Evolutionary conservation across 1,284 basidiomycete species (phyloP).

Genomic region (Sanguinoderma infundibulare): DNA sequence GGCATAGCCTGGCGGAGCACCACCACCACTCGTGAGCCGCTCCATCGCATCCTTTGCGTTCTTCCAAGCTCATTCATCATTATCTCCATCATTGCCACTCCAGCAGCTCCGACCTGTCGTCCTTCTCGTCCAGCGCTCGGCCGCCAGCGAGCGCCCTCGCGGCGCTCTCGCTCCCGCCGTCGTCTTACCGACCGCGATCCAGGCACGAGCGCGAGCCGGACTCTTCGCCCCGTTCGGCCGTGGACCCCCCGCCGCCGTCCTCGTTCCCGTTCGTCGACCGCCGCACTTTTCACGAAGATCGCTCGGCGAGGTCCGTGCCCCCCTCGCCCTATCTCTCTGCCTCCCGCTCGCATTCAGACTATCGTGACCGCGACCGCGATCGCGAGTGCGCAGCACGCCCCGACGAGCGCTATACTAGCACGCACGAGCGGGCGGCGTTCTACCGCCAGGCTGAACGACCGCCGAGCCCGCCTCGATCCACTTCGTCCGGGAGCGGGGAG

Average conservation of each 20-base stretch:
- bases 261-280: slow-evolving; percentile 3
- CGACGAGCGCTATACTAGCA: slow-evolving; percentile 6
- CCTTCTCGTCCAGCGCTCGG: slow-evolving; percentile 4
- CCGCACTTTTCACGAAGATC: slow-evolving; percentile 14
- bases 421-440: slow-evolving; percentile 3
- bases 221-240: slow-evolving; percentile 12
- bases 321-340: slow-evolving; percentile 15
- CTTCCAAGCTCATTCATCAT: slow-evolving; percentile 1
- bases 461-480: slow-evolving; percentile 22
- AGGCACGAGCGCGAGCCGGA: slow-evolving; percentile 9
- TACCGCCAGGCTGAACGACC: slow-evolving; percentile 17
- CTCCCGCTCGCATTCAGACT: neutral
- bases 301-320: slow-evolving; percentile 17
- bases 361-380: neutral
- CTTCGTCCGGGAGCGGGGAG: slow-evolving; percentile 12
- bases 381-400: too few relatives aligned
- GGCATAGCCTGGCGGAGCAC: slow-evolving; percentile 22
- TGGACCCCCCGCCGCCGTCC: slow-evolving; percentile 6
- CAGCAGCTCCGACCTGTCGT: slow-evolving; percentile 10
- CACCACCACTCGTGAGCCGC: slow-evolving; percentile 21
- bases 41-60: neutral
- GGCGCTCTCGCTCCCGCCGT: slow-evolving; percentile 11
- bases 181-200: neutral
- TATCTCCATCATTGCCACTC: slow-evolving; percentile 11
- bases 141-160: slow-evolving; percentile 21